Evolutionary conservation across 2,329 filamentous ascomycete species (phyloP), one percentile per base, ranked within the genome.

Genomic region (Sporothrix variecibatus): DNA sequence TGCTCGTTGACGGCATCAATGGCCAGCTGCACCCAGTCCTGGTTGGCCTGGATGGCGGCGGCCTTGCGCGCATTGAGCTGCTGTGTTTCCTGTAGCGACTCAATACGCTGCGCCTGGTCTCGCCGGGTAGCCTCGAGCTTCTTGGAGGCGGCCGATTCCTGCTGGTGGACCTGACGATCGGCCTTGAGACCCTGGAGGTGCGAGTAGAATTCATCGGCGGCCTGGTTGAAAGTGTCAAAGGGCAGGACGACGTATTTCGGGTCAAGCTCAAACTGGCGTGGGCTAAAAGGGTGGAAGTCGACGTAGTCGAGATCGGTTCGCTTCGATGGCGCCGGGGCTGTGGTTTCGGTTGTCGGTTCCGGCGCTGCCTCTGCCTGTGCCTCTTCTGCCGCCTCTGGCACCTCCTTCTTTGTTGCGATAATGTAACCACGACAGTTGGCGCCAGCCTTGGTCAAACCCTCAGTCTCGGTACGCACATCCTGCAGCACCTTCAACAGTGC

Each of bases 131-230:
- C 89, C 51, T 97, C 93, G 3, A 99, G 86, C 81, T 97, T 97
- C 79, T 90, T 90, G 82, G 92, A 93, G 2, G 96, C 96, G 3
- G 88, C 87, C 26, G 92, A 90, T 81, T 99, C 94, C 68, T 92
- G 90, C 81, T 98, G 95, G 3, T 90, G 90, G 4, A 98, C 84
- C 72, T 91, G 89, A 0, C 94, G 97, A 81, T 97, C 93, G 0
- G 98, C 86, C 80, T 94, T 97, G 81, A 98, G 95, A 0, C 95
- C 94, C 83, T 99, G 96, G 34, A 98, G 89, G 0, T 95, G 98
- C 0, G 96, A 98, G 82, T 97, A 98, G 84, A 98, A 99, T 78
- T 97, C 94, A 80, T 99, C 96, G 0, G 97, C 94, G 0, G 94
- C 96, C 80, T 92, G 93, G 82, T 98, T 98, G 85, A 97, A 98